Evolutionary conservation across 257 asterid genomes (phyloP).

Genomic region (Solanum ahanhuiri): DNA sequence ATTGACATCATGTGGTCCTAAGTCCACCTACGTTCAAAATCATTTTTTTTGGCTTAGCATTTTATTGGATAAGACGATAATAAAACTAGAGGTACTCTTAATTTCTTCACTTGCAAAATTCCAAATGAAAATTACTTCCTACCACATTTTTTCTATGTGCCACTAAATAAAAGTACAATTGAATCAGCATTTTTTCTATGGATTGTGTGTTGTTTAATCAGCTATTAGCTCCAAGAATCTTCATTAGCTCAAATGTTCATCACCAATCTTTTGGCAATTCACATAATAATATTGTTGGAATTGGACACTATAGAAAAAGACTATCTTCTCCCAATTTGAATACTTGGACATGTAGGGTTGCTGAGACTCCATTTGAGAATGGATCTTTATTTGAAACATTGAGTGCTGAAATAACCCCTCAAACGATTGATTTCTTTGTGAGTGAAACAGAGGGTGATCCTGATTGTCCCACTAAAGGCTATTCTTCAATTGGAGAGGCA

Average conservation of each 20-base stretch:
- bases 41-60: not conserved
- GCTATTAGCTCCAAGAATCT: conserved; percentile 20
- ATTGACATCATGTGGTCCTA: not conserved
- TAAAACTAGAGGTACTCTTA: conserved; percentile 13
- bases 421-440: conserved; percentile 64
- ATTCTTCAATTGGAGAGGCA: conserved; percentile 61
- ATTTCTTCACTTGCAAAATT: not conserved
- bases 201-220: conserved; percentile 30
- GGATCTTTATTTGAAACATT: conserved; percentile 36
- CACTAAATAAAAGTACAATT: not conserved
- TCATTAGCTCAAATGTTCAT: not conserved
- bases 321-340: conserved; percentile 2
- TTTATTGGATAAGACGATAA: conserved; percentile 9
- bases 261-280: not conserved
- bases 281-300: not conserved
- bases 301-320: conserved; percentile 13
- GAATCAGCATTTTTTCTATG: conserved; percentile 10
- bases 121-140: not conserved
- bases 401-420: conserved; percentile 61
- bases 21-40: not conserved
- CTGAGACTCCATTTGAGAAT: conserved; percentile 11
- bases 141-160: not conserved
- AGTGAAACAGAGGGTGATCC: conserved; percentile 95
- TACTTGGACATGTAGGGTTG: conserved; percentile 22
- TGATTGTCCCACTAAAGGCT: conserved; percentile 68